Evolutionary conservation across 352 stramenopile species (phyloP).

Genomic region (Phytophthora capsici): DNA sequence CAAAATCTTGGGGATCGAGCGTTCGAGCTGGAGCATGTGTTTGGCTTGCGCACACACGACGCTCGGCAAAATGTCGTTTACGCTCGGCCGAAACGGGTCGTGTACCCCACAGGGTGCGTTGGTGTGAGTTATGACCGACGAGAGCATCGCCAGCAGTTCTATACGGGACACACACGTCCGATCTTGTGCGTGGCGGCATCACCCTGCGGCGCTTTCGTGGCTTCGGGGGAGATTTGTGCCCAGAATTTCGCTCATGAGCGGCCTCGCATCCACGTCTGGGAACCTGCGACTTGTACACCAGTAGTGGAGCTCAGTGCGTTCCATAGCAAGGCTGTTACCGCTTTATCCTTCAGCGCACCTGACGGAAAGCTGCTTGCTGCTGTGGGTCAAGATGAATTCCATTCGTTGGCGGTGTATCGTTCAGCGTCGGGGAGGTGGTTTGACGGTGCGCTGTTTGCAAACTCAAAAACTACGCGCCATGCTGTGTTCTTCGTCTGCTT

Average conservation of each 20-base stretch:
- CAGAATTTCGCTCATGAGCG: constrained; percentile 59
- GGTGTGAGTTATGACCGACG: constrained; percentile 79
- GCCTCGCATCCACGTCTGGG: constrained; percentile 79
- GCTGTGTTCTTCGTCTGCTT: constrained; percentile 70
- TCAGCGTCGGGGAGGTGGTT: constrained; percentile 68
- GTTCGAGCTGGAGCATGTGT: constrained; percentile 76
- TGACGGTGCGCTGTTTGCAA: constrained; percentile 63
- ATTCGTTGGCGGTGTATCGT: constrained; percentile 74
- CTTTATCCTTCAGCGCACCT: constrained; percentile 61
- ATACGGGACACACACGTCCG: constrained; percentile 56
- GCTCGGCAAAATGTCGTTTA: constrained; percentile 70
- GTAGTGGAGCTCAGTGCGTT: constrained; percentile 66
- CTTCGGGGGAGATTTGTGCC: constrained; percentile 76
- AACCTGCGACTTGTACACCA: constrained; percentile 58
- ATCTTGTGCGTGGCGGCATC: constrained; percentile 63
- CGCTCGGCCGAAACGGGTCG: constrained; percentile 65
- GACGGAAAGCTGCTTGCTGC: constrained; percentile 58
- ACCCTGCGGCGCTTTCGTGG: constrained; percentile 61
- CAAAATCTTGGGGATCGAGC: constrained; percentile 29
- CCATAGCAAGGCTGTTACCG: constrained; percentile 70
- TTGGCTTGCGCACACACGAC: constrained; percentile 65
- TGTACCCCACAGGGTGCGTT: constrained; percentile 67
- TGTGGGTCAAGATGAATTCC: constrained; percentile 77
- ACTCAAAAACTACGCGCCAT: constrained; percentile 52
- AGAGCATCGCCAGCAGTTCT: constrained; percentile 73